Conservation (phyloP, 352 stramenopile genomes). For the Phytophthora pseudosyringae region DNA sequence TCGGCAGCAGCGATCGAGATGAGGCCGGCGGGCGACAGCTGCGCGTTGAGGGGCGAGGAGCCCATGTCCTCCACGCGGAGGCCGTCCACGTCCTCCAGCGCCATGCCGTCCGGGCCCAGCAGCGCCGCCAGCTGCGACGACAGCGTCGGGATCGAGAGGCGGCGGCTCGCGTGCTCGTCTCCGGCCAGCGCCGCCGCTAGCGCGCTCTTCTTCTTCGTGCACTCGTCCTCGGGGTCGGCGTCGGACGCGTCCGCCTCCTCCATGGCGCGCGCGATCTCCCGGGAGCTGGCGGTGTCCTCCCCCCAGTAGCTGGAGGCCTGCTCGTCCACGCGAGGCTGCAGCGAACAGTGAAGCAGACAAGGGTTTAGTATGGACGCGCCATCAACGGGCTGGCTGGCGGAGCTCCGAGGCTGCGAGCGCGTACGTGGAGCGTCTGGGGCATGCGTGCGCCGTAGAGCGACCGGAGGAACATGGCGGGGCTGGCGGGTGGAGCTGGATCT, state of each 20-base stretch:
- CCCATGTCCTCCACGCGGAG: slow-evolving; percentile 56
- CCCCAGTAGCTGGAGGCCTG: slow-evolving; percentile 80
- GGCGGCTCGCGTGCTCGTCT: slow-evolving; percentile 29
- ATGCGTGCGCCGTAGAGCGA: slow-evolving; percentile 80
- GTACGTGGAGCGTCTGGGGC: slow-evolving; percentile 76
- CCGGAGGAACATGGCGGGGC: slow-evolving; percentile 72
- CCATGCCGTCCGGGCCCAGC: slow-evolving; percentile 46
- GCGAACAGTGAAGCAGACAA: slow-evolving; percentile 1
- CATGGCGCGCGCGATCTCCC: slow-evolving; percentile 70
- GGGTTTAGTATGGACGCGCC: slow-evolving; percentile 1
- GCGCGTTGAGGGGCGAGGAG: slow-evolving; percentile 48
- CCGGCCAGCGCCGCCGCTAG: slow-evolving; percentile 33
- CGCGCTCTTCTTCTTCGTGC: slow-evolving; percentile 59
- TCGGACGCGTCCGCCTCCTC: slow-evolving; percentile 58
- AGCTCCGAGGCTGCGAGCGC: slow-evolving; percentile 3
- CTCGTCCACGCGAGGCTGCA: slow-evolving; percentile 69
- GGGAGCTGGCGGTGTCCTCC: slow-evolving; percentile 74
- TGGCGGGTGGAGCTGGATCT: slow-evolving; percentile 6
- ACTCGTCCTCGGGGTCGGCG: slow-evolving; percentile 26
- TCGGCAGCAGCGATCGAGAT: slow-evolving; percentile 87
- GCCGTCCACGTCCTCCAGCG: slow-evolving; percentile 54
- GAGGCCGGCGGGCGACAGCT: slow-evolving; percentile 75
- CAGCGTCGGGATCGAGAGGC: slow-evolving; percentile 18
- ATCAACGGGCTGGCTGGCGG: background rate
- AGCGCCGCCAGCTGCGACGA: slow-evolving; percentile 43